Conservation (phyloP, 2,329 filamentous ascomycete species). For the Phoma sp. region DNA sequence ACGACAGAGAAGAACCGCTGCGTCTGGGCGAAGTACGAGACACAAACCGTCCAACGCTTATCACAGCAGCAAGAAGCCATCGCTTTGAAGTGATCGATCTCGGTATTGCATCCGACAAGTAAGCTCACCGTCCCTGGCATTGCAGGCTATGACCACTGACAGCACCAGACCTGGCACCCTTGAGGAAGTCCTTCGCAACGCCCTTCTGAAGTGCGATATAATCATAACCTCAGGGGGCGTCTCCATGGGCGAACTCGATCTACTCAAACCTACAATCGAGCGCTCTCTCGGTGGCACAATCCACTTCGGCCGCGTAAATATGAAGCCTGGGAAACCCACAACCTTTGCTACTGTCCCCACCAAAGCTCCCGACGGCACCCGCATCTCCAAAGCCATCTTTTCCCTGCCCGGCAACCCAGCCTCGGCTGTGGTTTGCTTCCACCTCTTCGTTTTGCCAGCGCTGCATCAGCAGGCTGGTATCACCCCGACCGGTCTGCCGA, state of each 20-base stretch:
- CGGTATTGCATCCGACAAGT: constrained; percentile 79
- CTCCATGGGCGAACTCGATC: constrained; percentile 96
- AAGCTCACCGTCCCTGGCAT: constrained; percentile 16
- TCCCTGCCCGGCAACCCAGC: constrained; percentile 93
- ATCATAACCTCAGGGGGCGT: constrained; percentile 93
- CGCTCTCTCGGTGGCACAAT: constrained; percentile 87
- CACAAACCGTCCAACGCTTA: constrained; percentile 86
- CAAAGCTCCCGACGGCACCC: constrained; percentile 55
- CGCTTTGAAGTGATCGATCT: constrained; percentile 84
- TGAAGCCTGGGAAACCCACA: constrained; percentile 98
- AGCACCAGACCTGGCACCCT: constrained; percentile 67
- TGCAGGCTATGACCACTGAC: constrained; percentile 21
- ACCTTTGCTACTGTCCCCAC: constrained; percentile 89
- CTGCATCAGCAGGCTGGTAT: constrained; percentile 79
- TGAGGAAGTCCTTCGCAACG: constrained; percentile 77
- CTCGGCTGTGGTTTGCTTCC: constrained; percentile 88
- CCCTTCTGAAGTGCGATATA: constrained; percentile 76
- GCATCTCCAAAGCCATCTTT: constrained; percentile 76
- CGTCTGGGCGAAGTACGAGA: constrained; percentile 87
- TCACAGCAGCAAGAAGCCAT: constrained; percentile 75
- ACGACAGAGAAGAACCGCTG: constrained; percentile 68
- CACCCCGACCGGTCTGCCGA: constrained; percentile 70
- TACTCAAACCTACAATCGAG: constrained; percentile 95
- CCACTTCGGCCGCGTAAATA: constrained; percentile 92
- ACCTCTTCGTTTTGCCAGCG: constrained; percentile 90